Conservation (phyloP, 257 asterid genomes). For the Misopates orontium region DNA sequence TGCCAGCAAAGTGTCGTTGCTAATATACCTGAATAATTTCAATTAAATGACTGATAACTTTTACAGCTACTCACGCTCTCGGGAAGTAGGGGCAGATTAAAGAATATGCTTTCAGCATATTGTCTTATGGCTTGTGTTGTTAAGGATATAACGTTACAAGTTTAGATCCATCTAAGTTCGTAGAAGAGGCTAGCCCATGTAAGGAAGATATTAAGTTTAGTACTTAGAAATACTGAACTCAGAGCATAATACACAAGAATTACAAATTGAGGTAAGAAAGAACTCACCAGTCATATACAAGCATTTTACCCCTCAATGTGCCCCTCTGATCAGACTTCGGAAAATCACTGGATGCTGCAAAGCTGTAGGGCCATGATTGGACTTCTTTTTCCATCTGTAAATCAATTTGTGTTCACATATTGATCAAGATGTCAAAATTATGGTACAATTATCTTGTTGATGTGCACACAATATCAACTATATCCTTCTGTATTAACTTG, state of each 20-base stretch:
- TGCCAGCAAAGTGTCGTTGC: constrained; percentile 40
- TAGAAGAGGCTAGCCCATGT: not conserved
- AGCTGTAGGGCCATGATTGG: constrained; percentile 67
- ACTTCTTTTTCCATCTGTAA: constrained; percentile 37
- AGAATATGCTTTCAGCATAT: constrained; percentile 7
- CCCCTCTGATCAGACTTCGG: constrained; percentile 56
- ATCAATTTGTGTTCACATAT: not conserved
- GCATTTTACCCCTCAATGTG: constrained; percentile 49
- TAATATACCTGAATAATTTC: constrained; percentile 36
- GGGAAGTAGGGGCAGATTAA: not conserved
- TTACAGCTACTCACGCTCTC: not conserved
- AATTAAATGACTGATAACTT: not conserved
- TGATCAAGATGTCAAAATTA: not conserved
- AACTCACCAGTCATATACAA: constrained; percentile 53
- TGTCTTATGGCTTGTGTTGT: too few relatives aligned
- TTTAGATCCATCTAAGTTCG: not conserved
- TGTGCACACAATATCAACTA: not conserved
- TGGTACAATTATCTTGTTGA: too few relatives aligned
- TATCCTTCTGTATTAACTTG: constrained; percentile 7
- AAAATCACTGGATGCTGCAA: constrained; percentile 59
- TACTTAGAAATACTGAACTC: too few relatives aligned
- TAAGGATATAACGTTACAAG: not conserved
- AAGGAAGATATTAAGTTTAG: not conserved
- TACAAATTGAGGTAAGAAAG: not conserved
- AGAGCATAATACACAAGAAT: not conserved